phyloP scores from a whole-genome alignment of 2,329 filamentous ascomycete genomes.

The Colletotrichum sp. region DNA sequence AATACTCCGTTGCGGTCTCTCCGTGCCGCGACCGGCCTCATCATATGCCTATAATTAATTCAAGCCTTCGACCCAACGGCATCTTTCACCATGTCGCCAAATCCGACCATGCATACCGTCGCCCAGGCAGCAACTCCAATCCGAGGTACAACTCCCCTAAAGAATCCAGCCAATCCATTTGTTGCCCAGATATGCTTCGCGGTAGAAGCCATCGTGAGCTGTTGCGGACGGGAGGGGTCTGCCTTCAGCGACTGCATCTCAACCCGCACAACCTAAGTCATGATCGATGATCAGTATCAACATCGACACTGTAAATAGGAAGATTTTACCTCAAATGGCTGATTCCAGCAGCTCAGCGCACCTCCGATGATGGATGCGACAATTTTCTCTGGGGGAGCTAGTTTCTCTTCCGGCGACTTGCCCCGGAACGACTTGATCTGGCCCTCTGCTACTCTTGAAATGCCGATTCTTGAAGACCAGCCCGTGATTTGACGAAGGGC shows the following conservation, averaged over 20 bases:
- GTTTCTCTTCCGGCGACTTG: background rate
- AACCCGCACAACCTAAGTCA: background rate
- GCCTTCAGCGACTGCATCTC: slow-evolving; percentile 14
- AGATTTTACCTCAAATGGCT: slow-evolving; percentile 16
- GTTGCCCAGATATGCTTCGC: slow-evolving; percentile 6
- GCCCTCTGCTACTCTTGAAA: slow-evolving; percentile 17
- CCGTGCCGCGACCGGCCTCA: background rate
- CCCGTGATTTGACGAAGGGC: slow-evolving; percentile 19
- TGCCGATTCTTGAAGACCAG: slow-evolving; percentile 22
- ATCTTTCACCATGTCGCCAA: slow-evolving; percentile 2
- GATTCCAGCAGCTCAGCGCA: slow-evolving; percentile 20
- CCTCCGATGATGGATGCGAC: slow-evolving; percentile 13
- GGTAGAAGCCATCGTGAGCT: background rate
- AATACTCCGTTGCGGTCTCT: background rate
- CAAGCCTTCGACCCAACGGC: background rate
- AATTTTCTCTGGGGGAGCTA: slow-evolving; percentile 8
- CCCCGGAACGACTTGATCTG: background rate
- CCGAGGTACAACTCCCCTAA: background rate
- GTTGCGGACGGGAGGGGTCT: background rate
- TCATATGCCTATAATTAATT: rapidly evolving
- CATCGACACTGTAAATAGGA: background rate
- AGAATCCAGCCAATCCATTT: slow-evolving; percentile 1
- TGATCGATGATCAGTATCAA: background rate
- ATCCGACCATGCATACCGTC: slow-evolving; percentile 7
- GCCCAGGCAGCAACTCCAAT: slow-evolving; percentile 8